phyloP scores from a whole-genome alignment of 2,329 filamentous ascomycete species.

The Monosporascus sp. region DNA sequence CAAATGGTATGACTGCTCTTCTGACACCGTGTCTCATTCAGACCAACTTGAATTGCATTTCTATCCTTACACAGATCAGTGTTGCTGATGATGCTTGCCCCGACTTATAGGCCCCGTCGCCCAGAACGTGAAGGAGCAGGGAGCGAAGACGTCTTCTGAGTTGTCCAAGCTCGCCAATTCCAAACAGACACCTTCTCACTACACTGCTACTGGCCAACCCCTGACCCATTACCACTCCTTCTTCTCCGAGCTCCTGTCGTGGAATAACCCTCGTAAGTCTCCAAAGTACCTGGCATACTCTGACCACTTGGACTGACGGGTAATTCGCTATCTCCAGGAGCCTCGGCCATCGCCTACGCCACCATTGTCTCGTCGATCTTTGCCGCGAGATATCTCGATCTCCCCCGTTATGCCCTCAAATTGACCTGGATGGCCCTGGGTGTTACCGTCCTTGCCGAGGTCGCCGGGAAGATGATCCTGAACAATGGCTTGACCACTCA shows the following conservation, averaged over 20 bases:
- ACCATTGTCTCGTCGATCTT: constrained; percentile 55
- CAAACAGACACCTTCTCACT: constrained; percentile 47
- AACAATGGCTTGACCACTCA: constrained; percentile 59
- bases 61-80: background rate
- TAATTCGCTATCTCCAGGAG: constrained; percentile 36
- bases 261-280: constrained; percentile 60
- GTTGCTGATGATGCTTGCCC: constrained; percentile 3
- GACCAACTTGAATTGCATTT: background rate
- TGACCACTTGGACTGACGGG: constrained; percentile 16
- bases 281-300: constrained; percentile 5
- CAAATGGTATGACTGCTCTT: constrained; percentile 36
- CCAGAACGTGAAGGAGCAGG: constrained; percentile 52
- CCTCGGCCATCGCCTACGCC: constrained; percentile 59
- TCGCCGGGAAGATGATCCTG: constrained; percentile 54
- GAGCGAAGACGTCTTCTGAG: constrained; percentile 49
- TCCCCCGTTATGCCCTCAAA: constrained; percentile 61
- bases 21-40: too few relatives aligned
- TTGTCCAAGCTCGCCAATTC: constrained; percentile 53
- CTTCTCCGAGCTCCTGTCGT: constrained; percentile 64
- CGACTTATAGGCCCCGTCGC: constrained; percentile 47
- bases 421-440: constrained; percentile 58
- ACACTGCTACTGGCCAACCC: constrained; percentile 55
- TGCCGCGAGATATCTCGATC: constrained; percentile 58
- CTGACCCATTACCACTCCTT: constrained; percentile 67
- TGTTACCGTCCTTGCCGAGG: constrained; percentile 55